phyloP scores from a whole-genome alignment of 345 rosid genomes.

The Arabidopsis suecica region DNA sequence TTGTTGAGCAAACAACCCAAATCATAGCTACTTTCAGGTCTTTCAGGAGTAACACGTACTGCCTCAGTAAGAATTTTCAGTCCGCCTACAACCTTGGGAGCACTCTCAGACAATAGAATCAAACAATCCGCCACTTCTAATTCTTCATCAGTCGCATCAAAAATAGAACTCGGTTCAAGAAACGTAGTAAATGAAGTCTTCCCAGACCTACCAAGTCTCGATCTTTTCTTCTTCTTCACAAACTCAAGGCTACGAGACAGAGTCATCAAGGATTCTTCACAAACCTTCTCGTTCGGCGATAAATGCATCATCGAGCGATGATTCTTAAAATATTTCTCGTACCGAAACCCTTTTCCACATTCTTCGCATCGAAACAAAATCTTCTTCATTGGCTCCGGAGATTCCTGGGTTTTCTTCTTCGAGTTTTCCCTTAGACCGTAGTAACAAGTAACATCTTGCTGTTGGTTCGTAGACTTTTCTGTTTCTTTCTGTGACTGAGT shows the following conservation, averaged over 20 bases:
- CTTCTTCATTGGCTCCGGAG: slow-evolving; percentile 52
- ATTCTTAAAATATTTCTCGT: slow-evolving; percentile 43
- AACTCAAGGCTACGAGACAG: slow-evolving; percentile 35
- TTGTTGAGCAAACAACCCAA: slow-evolving; percentile 36
- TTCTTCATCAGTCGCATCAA: slow-evolving; percentile 49
- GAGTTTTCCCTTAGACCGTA: slow-evolving; percentile 68
- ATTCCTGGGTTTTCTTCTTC: slow-evolving; percentile 70
- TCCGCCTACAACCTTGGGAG: slow-evolving; percentile 36
- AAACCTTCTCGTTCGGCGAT: slow-evolving; percentile 20
- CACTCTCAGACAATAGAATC: slow-evolving; percentile 60
- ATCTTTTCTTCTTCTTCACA: slow-evolving; percentile 58
- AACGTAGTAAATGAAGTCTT: slow-evolving; percentile 50
- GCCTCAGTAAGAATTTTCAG: slow-evolving; percentile 40
- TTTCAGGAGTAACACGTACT: slow-evolving; percentile 30
- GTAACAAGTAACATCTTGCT: slow-evolving; percentile 41
- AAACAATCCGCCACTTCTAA: slow-evolving; percentile 59
- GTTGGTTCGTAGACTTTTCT: slow-evolving; percentile 30
- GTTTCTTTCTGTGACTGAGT: slow-evolving; percentile 38
- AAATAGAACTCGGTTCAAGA: slow-evolving; percentile 49
- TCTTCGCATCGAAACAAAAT: slow-evolving; percentile 48
- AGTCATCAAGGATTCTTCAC: slow-evolving; percentile 42
- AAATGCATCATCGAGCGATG: slow-evolving; percentile 39
- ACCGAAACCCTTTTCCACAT: slow-evolving; percentile 56
- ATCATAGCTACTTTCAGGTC: slow-evolving; percentile 37
- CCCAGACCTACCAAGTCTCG: slow-evolving; percentile 57